Base-by-base conservation (phyloP, 1,284 basidiomycete genomes). In the Rhizopogon parksii region DNA sequence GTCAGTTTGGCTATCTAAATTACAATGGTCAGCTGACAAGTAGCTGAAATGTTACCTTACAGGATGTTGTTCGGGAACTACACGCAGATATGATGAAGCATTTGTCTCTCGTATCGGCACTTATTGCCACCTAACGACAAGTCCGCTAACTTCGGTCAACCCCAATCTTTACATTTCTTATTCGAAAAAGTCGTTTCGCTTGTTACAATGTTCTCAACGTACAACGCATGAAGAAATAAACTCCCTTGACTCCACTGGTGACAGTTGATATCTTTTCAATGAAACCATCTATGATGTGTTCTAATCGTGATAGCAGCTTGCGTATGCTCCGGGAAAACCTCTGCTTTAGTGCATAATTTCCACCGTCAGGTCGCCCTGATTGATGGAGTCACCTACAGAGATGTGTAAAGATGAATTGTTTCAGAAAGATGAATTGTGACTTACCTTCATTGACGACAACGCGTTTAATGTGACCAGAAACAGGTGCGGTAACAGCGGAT, bases 381-480 rank as follows among this genome's bases (percentile, higher is more conserved):
- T 85, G 71, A 95, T 85, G 17, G 90, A 91, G 68, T 92, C 91
- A 60, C 90, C 86, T 89, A 43, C 51, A 53, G 11, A 46, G 38
- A 50, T 8, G 42, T 49, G 40, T 60, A 38, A 60, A 2, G 17
- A 11, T n/a, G n/a, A n/a, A n/a, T 37, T 14, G 9, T 36, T 46
- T 8, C 19, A 9, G 15, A 38, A 5, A 6, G 32, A 32, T 36
- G 53, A 24, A 27, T 53, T 56, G 36, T 39, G 48, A 57, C 63
- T 52, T 52, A 84, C 88, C 89, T 78, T 92, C 89, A 56, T 82
- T 80, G 50, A 97, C 92, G 48, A 85, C 78, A 40, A 99, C 91
- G 43, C 93, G 85, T 74, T 91, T 92, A 73, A 98, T 79, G 70
- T 95, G 93, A 43, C 95, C 95, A 50, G 91, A 91, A 42, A 97